These are phyloP conservation scores for Podila verticillata DNA, from an alignment of 192 early-diverging fungal species.

Conservation along the genomic window DNA sequence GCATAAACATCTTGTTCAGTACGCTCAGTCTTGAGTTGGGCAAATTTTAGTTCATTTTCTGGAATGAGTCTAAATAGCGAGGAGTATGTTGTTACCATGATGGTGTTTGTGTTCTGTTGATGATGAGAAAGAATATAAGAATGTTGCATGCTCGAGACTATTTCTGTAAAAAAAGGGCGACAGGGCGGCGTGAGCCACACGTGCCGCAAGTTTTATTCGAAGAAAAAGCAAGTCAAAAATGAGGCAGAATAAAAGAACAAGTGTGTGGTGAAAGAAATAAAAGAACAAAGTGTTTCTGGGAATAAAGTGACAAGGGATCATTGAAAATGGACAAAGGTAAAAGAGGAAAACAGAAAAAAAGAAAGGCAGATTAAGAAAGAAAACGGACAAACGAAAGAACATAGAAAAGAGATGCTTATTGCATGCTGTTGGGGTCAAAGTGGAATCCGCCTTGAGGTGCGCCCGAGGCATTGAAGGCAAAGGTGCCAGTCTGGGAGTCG, in stretches of 20 bases:
- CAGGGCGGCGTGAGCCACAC: too few species aligned
- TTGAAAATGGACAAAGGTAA: constrained; percentile 3
- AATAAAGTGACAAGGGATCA: constrained; percentile 1
- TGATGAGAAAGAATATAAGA: too few species aligned
- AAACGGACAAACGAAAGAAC: constrained; percentile 4
- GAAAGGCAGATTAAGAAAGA: constrained; percentile 5
- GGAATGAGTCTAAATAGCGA: too few species aligned
- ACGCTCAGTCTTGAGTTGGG: too few species aligned
- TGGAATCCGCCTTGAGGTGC: constrained; percentile 85
- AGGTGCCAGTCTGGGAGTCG: constrained; percentile 79
- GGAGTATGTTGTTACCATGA: too few species aligned
- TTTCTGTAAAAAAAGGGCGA: too few species aligned
- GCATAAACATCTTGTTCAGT: too few species aligned
- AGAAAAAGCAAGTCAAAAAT: background rate
- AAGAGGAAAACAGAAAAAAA: background rate
- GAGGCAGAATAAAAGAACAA: constrained; percentile 1
- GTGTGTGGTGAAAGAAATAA: constrained; percentile 4
- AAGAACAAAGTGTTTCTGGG: constrained; percentile 12
- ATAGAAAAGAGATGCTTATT: constrained; percentile 14
- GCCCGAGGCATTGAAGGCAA: constrained; percentile 77
- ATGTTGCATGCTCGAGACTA: too few species aligned
- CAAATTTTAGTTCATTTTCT: too few species aligned
- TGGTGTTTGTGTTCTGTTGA: too few species aligned
- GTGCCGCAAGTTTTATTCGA: too few species aligned
- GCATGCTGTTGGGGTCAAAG: constrained; percentile 65